Evolutionary conservation across 495 filamentous ascomycete genomes (phyloP), one percentile per base, ranked within the genome.

Genomic region (Penicillium herquei): DNA sequence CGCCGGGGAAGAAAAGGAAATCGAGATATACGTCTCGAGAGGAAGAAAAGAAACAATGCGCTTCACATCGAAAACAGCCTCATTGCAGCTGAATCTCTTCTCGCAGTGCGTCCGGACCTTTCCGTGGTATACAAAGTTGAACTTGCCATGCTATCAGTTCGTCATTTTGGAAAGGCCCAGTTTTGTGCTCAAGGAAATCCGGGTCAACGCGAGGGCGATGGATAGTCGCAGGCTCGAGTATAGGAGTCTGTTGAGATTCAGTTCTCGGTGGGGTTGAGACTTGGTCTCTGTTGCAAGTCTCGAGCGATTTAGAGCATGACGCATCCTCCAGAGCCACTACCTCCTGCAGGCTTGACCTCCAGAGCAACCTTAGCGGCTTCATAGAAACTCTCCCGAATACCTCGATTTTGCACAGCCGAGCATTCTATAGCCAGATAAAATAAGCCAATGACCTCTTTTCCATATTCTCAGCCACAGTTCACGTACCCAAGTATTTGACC

Each of bases 361-460:
- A 98, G 77, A 7, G 94, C 94, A n/a, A 98, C 94, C 64, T 96
- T 87, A 42, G 94, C 95, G 37, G 94, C 94, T 76, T 98, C 94
- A 42, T 95, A 97, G 68, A 98, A 98, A 34, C 94, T 95, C 70
- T 98, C 94, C 68, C 96, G 94, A 63, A 98, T 96, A 50, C 94
- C 94, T 37, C 94, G 81, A 73, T 98, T 98, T 68, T 91, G 87
- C 80, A 96, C 96, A 12, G 94, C 94, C 31, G 95, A 98, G 80
- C 94, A 98, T 77, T 98, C 94, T 86, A 50, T 11, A 26, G 39
- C n/a, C 21, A 16, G 4, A 30, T 32, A 14, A 16, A 34, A 41
- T 51, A 10, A n/a, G 35, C 35, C 21, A 41, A 16, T 7, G 16
- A 42, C 10, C 16, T 31, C 18, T 6, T 12, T 33, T 17, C 4